Evolutionary conservation across 148 eudicot genomes (phyloP).

Genomic region (Beta vulgaris): DNA sequence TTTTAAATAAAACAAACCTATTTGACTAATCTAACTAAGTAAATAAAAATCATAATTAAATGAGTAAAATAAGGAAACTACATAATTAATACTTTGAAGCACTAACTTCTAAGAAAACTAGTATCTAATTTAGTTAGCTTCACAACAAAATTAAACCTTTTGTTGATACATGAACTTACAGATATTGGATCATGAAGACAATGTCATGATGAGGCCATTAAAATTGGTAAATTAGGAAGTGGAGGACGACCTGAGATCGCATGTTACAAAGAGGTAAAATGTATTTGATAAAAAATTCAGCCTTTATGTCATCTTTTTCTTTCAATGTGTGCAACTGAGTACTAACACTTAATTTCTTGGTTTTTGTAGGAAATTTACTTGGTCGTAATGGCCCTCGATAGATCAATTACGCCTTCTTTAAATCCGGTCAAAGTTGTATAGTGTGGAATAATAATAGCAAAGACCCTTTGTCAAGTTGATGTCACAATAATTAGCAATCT

Average conservation of each 20-base stretch:
- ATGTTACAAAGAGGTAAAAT: neutral
- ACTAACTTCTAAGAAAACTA: too few relatives aligned
- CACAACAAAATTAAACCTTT: neutral
- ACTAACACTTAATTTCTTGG: neutral
- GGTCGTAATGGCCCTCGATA: neutral
- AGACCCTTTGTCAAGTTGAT: too few relatives aligned
- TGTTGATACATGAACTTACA: constrained; percentile 30
- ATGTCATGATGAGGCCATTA: constrained; percentile 90
- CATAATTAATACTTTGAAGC: too few relatives aligned
- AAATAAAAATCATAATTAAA: too few relatives aligned
- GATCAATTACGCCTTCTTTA: neutral
- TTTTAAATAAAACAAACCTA: too few relatives aligned
- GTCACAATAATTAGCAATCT: too few relatives aligned
- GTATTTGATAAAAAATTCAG: neutral
- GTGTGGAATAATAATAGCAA: too few relatives aligned
- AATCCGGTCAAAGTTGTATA: neutral
- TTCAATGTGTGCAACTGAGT: neutral
- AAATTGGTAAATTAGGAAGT: constrained; percentile 37
- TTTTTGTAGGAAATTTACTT: neutral
- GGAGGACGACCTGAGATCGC: constrained; percentile 25
- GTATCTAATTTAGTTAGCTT: too few relatives aligned
- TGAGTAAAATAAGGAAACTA: too few relatives aligned
- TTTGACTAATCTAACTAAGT: too few relatives aligned
- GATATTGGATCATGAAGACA: constrained; percentile 89
- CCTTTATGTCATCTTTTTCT: neutral